Percentiles rank a stretch among this genome's conserved stretches.
Evolutionary conservation across 78 protist genomes (phyloP).

Genomic region (Tieghemostelium lacteum): DNA sequence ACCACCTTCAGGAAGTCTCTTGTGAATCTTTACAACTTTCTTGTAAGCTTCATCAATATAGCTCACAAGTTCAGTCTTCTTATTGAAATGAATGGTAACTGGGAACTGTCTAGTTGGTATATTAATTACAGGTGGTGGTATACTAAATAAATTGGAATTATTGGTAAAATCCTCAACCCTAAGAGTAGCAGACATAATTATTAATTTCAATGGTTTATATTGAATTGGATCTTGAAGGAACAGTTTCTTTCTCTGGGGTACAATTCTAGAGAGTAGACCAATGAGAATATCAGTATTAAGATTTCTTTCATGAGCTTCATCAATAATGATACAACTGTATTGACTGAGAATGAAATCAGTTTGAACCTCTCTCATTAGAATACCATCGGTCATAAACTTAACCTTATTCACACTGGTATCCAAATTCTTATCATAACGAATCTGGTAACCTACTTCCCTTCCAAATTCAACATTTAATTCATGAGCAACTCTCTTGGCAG

Average conservation of each 20-base stretch:
- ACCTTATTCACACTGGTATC: conserved; percentile 78
- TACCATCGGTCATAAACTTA: conserved; percentile 96
- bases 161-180: conserved; percentile 92
- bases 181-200: conserved; percentile 99
- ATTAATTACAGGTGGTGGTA: conserved; percentile 83
- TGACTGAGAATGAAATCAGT: conserved; percentile 87
- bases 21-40: conserved; percentile 92
- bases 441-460: conserved; percentile 89
- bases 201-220: conserved; percentile 93
- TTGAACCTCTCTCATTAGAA: conserved; percentile 90
- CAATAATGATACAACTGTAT: conserved; percentile 95
- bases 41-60: conserved; percentile 86
- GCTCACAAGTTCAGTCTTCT: conserved; percentile 79
- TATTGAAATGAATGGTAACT: conserved; percentile 95
- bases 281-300: conserved; percentile 95
- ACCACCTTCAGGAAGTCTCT: conserved; percentile 94
- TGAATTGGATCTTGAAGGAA: not conserved
- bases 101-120: conserved; percentile 92
- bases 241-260: conserved; percentile 86
- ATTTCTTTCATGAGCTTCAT: conserved; percentile 98
- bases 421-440: conserved; percentile 91
- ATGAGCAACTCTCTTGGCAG: conserved; percentile 95
- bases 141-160: conserved; percentile 87
- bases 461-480: conserved; percentile 91
- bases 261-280: conserved; percentile 97